Conservation (phyloP, 768 basidiomycete species). For the Trametopsis cervina region DNA sequence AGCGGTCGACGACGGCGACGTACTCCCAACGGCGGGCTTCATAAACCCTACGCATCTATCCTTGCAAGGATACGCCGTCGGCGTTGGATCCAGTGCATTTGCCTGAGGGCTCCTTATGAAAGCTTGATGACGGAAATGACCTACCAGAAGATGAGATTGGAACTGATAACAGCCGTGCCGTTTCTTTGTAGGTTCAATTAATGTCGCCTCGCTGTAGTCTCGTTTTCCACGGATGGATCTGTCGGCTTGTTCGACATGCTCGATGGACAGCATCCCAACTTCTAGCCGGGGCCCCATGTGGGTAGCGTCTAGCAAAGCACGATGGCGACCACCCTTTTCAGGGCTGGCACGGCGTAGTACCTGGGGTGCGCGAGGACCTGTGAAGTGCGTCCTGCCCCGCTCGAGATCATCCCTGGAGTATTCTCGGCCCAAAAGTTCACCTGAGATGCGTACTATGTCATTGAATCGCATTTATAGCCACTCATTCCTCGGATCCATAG, state of each 20-base stretch:
- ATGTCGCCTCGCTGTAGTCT: not conserved
- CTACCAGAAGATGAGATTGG: not conserved
- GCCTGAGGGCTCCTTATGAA: not conserved
- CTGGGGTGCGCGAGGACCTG: too few relatives aligned
- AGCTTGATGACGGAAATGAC: not conserved
- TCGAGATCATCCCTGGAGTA: not conserved
- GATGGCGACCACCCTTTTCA: too few relatives aligned
- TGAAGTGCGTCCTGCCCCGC: too few relatives aligned
- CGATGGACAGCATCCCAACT: not conserved
- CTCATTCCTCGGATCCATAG: not conserved
- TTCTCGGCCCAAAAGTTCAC: not conserved
- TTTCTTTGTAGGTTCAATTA: not conserved
- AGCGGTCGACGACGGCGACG: too few relatives aligned
- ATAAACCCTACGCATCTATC: too few relatives aligned
- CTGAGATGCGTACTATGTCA: not conserved
- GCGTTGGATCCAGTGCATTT: too few relatives aligned
- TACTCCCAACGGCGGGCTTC: too few relatives aligned
- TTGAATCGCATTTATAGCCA: not conserved
- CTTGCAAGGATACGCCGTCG: too few relatives aligned
- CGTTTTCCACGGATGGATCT: not conserved
- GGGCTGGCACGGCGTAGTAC: too few relatives aligned
- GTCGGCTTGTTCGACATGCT: not conserved
- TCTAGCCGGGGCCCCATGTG: not conserved
- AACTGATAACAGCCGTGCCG: not conserved
- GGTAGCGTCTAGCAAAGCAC: too few relatives aligned